These are phyloP conservation scores for Westerdykella ornata DNA, from an alignment of 2,329 filamentous ascomycete genomes.

Conservation along the genomic window DNA sequence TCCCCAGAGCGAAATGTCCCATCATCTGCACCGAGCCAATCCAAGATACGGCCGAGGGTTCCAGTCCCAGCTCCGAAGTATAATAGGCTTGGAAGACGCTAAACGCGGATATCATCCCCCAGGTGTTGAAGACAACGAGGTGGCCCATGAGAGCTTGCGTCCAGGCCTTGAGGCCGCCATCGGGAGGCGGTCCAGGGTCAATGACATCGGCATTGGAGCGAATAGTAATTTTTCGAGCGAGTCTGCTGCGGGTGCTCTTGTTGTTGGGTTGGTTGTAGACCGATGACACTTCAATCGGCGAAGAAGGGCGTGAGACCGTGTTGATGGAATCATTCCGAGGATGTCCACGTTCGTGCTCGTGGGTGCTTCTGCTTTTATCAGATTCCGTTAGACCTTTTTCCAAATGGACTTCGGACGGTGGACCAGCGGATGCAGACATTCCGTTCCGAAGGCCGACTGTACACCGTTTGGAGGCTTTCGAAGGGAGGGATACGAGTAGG, in stretches of 20 bases:
- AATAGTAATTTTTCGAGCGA: slow-evolving; percentile 24
- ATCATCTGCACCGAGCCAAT: slow-evolving; percentile 49
- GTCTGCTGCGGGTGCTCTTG: slow-evolving; percentile 1
- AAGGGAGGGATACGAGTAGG: too few species aligned
- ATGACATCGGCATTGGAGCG: slow-evolving; percentile 29
- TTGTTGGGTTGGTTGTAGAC: background rate
- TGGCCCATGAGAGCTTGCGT: slow-evolving; percentile 34
- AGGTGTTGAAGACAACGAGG: slow-evolving; percentile 34
- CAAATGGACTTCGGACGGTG: background rate
- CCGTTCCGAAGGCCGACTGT: too few species aligned
- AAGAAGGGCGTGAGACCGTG: too few species aligned
- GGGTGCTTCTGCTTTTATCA: background rate
- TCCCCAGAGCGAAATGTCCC: slow-evolving; percentile 46
- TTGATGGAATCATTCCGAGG: too few species aligned
- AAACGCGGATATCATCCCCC: slow-evolving; percentile 35
- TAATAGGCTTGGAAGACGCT: slow-evolving; percentile 37
- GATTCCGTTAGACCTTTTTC: background rate
- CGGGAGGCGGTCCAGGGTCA: slow-evolving; percentile 35
- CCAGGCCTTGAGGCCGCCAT: slow-evolving; percentile 36
- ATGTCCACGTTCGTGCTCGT: too few species aligned
- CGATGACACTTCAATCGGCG: too few species aligned
- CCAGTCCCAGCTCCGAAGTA: slow-evolving; percentile 19
- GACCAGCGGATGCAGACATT: too few species aligned
- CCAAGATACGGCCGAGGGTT: slow-evolving; percentile 46
- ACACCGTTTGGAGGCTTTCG: too few species aligned